Evolutionary conservation across 169 alveolate genomes (phyloP).

Genomic region (Plasmodium knowlesi): DNA sequence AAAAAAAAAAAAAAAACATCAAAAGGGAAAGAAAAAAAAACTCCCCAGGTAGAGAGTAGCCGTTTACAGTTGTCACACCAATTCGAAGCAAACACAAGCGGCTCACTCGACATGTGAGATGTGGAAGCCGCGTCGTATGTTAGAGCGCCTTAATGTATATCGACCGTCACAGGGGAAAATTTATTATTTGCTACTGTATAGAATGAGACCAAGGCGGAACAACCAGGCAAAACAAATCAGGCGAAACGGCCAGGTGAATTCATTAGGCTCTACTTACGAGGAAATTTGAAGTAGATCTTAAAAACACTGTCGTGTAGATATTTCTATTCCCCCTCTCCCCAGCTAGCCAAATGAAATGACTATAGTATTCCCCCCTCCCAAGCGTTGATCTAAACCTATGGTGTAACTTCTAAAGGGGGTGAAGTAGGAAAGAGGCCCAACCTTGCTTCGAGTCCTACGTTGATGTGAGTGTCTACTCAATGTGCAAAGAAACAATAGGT

Average conservation of each 20-base stretch:
- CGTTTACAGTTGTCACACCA: not conserved
- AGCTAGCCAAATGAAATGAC: not conserved
- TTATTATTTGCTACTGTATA: not conserved
- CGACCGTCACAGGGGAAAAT: not conserved
- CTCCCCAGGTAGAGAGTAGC: not conserved
- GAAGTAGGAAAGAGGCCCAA: not conserved
- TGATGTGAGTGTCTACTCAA: not conserved
- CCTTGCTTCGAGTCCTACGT: not conserved
- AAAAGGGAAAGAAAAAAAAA: not conserved
- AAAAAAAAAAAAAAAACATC: not conserved
- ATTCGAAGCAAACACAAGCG: not conserved
- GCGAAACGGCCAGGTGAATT: not conserved
- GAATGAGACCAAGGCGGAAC: not conserved
- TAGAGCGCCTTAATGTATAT: not conserved
- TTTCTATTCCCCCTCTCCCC: not conserved
- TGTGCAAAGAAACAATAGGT: not conserved
- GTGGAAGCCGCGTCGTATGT: not conserved
- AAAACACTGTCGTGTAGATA: not conserved
- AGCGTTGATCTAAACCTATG: not conserved
- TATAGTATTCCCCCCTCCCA: not conserved
- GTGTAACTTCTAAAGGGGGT: not conserved
- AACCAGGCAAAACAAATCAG: no score
- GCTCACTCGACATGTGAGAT: not conserved
- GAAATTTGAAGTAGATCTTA: not conserved
- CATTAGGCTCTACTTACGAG: not conserved